Evolutionary conservation across 169 alveolate species (phyloP).

Genomic region (Ichthyophthirius multifiliis): DNA sequence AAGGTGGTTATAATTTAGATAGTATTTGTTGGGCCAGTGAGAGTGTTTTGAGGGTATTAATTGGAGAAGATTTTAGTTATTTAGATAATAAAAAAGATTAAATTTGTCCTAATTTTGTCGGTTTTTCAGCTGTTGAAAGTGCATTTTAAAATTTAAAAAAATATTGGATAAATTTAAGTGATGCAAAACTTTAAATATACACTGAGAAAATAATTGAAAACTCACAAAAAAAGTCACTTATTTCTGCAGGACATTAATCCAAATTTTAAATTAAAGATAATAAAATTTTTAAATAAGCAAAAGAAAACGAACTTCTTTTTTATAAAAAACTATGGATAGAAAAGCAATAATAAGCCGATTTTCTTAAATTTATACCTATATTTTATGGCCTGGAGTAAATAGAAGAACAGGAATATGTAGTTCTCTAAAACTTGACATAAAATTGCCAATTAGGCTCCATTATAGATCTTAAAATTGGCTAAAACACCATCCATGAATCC

Average conservation of each 20-base stretch:
- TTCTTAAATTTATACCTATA: neutral
- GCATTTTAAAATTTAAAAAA: neutral
- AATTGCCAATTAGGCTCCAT: neutral
- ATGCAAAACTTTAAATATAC: neutral
- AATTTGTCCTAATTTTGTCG: neutral
- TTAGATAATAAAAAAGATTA: neutral
- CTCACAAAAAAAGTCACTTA: neutral
- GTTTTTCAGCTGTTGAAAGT: neutral
- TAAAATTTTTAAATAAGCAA: neutral
- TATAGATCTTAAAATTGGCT: constrained; percentile 1
- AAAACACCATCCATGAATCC: neutral
- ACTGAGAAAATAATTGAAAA: neutral
- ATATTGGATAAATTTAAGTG: neutral
- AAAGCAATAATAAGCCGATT: neutral
- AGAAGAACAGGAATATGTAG: neutral
- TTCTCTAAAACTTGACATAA: neutral
- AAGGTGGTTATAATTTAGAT: constrained; percentile 78
- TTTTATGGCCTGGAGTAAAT: neutral
- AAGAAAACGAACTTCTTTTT: neutral
- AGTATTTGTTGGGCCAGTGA: constrained; percentile 50
- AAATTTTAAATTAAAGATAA: neutral
- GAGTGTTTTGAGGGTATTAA: constrained; percentile 49
- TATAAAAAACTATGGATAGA: neutral
- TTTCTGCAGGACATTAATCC: neutral
- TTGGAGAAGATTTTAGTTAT: constrained; percentile 17